Base-by-base conservation (phyloP, 495 filamentous ascomycete species). In the Aspergillus mulundensis region DNA sequence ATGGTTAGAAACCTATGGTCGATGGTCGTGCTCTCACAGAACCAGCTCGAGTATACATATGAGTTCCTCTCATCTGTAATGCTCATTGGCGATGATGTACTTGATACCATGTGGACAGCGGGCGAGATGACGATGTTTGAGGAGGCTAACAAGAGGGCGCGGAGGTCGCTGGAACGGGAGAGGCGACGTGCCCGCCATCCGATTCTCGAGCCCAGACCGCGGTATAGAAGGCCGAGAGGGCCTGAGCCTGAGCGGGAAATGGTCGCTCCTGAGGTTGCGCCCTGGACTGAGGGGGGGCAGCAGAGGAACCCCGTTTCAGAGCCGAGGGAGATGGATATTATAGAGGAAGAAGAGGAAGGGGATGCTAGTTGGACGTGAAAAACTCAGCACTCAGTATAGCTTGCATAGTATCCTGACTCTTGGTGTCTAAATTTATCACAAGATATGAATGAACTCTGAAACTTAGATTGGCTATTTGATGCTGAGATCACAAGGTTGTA, bases 1-100 rank as follows among this genome's bases (percentile, higher is more conserved):
- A 39, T 58, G 21, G 19, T 38, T 21, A 40, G 25, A 0, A 62
- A 60, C 14, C 23, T 58, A 3, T 58, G 55, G 43, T 11, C 30
- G 5, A 53, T 62, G 54, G 30, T 53, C 8, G 5, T 39, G 11
- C 36, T 45, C 19, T 46, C 56, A 10, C 57, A 62, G 20, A 20
- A 38, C 11, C 56, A 48, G 1, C 23, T 58, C 6, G 20, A 49
- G 0, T 42, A 53, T 24, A 51, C 36, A n/a, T 58, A 58, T 18
- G 48, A 56, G 41, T 62, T 47, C 5, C 43, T 62, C 5, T 32
- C 16, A 0, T 46, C 25, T 5, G 25, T 57, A 6, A 12, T 50
- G 36, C 38, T 49, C 11, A 14, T 46, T 23, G 49, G 50, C 1
- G 50, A 59, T 18, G 51, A 46, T 15, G 41, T 56, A 3, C 58